A percentile compares a stretch with the other conserved stretches of the same genome.
These are phyloP conservation scores for Pholiota adiposa DNA, from an alignment of 1,284 basidiomycete species.

Conservation along the genomic window DNA sequence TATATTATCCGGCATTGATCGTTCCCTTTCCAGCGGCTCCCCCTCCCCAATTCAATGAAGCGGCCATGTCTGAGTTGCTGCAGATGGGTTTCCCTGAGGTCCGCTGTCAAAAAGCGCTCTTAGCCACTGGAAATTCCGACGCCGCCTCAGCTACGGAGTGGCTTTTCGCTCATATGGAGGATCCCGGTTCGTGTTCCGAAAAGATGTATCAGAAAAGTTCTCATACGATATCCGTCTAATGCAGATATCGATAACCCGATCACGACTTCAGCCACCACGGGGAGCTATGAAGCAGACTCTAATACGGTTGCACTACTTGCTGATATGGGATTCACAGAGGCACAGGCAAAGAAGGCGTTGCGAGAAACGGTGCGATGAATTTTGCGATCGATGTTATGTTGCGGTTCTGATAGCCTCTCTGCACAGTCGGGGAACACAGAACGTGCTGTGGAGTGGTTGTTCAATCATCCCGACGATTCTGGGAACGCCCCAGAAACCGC, in stretches of 20 bases:
- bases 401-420: not conserved
- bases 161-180: slow-evolving; percentile 96
- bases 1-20: not conserved
- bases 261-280: slow-evolving; percentile 30
- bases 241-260: slow-evolving; percentile 80
- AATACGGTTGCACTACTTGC: slow-evolving; percentile 77
- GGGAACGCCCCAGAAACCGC: slow-evolving; percentile 61
- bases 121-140: slow-evolving; percentile 85
- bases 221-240: not conserved
- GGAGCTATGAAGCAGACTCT: slow-evolving; percentile 55
- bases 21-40: slow-evolving; percentile 21
- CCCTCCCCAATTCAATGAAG: slow-evolving; percentile 72
- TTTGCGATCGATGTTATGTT: not conserved
- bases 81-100: slow-evolving; percentile 88
- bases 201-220: slow-evolving; percentile 1
- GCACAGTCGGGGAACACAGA: slow-evolving; percentile 75
- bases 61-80: slow-evolving; percentile 75
- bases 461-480: slow-evolving; percentile 89
- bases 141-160: slow-evolving; percentile 93
- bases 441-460: slow-evolving; percentile 96
- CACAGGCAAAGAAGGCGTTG: slow-evolving; percentile 89
- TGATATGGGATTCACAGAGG: slow-evolving; percentile 92
- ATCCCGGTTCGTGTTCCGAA: slow-evolving; percentile 67
- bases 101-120: slow-evolving; percentile 86
- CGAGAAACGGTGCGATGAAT: slow-evolving; percentile 72